A percentile compares a stretch with the other conserved stretches of the same genome.
Conservation (phyloP, 1,284 basidiomycete genomes). For the Ganoderma multipileum region DNA sequence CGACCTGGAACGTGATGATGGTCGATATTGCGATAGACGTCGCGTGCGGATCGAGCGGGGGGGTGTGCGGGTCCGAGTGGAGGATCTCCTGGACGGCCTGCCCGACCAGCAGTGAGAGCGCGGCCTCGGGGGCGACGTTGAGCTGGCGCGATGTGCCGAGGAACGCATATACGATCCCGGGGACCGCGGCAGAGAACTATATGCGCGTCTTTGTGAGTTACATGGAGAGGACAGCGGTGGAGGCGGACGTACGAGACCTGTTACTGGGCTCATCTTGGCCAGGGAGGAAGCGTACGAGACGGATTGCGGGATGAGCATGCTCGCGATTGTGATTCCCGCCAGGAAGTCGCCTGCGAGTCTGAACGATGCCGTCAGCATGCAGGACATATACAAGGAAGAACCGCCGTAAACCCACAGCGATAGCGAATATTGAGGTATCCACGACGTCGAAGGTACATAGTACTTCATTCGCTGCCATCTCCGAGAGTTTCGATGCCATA, state of each 20-base stretch:
- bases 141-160: constrained; percentile 86
- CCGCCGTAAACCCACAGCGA: constrained; percentile 60
- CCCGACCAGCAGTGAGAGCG: constrained; percentile 88
- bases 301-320: constrained; percentile 90
- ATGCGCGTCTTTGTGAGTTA: not conserved
- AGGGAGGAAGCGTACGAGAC: constrained; percentile 92
- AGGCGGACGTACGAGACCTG: constrained; percentile 70
- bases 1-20: constrained; percentile 86
- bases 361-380: not conserved
- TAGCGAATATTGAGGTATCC: constrained; percentile 86
- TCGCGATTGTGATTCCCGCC: constrained; percentile 88
- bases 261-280: constrained; percentile 81
- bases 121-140: constrained; percentile 90
- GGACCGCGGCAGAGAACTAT: constrained; percentile 82
- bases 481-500: constrained; percentile 31
- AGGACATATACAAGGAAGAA: too few relatives aligned
- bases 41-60: constrained; percentile 57
- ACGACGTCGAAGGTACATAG: constrained; percentile 75
- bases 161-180: constrained; percentile 83
- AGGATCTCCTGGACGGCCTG: constrained; percentile 81
- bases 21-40: constrained; percentile 73
- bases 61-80: constrained; percentile 64
- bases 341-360: constrained; percentile 85
- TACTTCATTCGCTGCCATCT: constrained; percentile 53
- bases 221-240: constrained; percentile 37